These are phyloP conservation scores for Aspergillus saccharolyticus DNA, from an alignment of 495 filamentous ascomycete species.

Conservation along the genomic window DNA sequence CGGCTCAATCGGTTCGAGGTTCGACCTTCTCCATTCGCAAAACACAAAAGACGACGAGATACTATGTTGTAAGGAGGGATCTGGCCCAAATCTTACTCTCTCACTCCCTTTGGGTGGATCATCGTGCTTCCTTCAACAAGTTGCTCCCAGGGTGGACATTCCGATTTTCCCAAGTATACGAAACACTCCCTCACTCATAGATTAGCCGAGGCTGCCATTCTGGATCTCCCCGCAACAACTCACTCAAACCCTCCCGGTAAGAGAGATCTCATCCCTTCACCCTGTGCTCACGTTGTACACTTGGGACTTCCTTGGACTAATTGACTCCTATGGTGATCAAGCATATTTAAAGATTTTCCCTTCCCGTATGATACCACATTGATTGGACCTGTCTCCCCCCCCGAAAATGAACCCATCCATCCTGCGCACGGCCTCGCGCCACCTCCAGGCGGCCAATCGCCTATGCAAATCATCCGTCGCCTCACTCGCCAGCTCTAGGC, in stretches of 20 bases:
- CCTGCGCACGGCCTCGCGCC: constrained; percentile 35
- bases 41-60: background rate
- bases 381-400: too few species aligned
- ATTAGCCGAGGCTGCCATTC: constrained; percentile 14
- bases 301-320: too few species aligned
- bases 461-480: constrained; percentile 5
- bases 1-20: constrained; percentile 5
- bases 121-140: background rate
- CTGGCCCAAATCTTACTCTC: too few species aligned
- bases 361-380: background rate
- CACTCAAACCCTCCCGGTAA: too few species aligned
- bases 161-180: too few species aligned
- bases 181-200: too few species aligned
- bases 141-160: too few species aligned
- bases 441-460: constrained; percentile 22
- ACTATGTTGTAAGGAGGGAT: too few species aligned
- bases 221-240: constrained; percentile 11
- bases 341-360: too few species aligned
- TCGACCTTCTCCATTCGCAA: too few species aligned
- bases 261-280: background rate
- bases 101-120: too few species aligned
- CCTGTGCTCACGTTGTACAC: background rate
- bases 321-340: too few species aligned
- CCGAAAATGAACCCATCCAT: constrained; percentile 36
- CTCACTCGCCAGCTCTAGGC: constrained; percentile 11